These are phyloP conservation scores for Babesia ovis DNA, from an alignment of 169 alveolate species.

Conservation along the genomic window DNA sequence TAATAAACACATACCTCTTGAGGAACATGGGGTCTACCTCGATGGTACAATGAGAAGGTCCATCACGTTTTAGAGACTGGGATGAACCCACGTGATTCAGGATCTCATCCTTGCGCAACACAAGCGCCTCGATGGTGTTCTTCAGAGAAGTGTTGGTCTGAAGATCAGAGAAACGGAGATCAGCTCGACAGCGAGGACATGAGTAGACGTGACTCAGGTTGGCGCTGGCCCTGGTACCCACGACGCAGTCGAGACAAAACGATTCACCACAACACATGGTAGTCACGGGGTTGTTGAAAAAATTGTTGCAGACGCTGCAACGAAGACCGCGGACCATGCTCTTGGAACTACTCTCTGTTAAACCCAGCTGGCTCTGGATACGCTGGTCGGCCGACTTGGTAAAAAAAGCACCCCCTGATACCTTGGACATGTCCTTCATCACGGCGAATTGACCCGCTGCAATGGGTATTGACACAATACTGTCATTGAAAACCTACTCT, in stretches of 20 bases:
- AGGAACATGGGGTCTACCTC: neutral
- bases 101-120: constrained; percentile 34
- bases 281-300: constrained; percentile 79
- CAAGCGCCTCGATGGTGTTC: constrained; percentile 48
- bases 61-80: neutral
- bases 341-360: constrained; percentile 67
- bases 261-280: constrained; percentile 85
- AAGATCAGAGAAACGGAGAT: constrained; percentile 34
- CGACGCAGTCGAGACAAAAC: constrained; percentile 76
- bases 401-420: constrained; percentile 84
- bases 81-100: neutral
- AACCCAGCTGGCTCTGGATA: constrained; percentile 74
- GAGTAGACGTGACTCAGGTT: constrained; percentile 31
- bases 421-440: constrained; percentile 80
- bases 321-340: constrained; percentile 66
- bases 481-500: constrained; percentile 23
- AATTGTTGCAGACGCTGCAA: constrained; percentile 78
- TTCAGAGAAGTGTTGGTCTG: constrained; percentile 56
- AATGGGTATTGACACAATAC: neutral
- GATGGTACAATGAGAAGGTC: neutral
- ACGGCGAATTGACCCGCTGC: constrained; percentile 84
- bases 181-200: constrained; percentile 54
- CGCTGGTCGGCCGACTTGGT: constrained; percentile 84
- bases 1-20: neutral
- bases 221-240: constrained; percentile 33